A percentile compares a stretch with the other conserved stretches of the same genome.
These are phyloP conservation scores for Naganishia albida DNA, from an alignment of 1,284 basidiomycete genomes.

Conservation along the genomic window DNA sequence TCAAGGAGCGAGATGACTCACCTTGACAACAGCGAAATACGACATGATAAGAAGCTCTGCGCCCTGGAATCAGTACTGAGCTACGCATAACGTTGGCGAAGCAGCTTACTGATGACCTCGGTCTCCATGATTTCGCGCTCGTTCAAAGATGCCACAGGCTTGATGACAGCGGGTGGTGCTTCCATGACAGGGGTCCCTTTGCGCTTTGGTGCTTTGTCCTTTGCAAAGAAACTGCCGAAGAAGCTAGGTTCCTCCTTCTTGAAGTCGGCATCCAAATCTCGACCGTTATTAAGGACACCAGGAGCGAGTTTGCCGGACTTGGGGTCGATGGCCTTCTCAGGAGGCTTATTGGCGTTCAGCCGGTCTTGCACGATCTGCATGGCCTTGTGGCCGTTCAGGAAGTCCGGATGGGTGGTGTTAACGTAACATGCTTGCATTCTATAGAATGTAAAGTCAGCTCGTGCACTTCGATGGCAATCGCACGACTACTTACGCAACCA, in stretches of 20 bases:
- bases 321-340: slow-evolving; percentile 63
- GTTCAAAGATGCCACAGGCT: slow-evolving; percentile 81
- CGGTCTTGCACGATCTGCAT: slow-evolving; percentile 87
- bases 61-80: not conserved
- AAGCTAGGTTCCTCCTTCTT: slow-evolving; percentile 89
- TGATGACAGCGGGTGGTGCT: slow-evolving; percentile 83
- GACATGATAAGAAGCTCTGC: slow-evolving; percentile 87
- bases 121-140: slow-evolving; percentile 98
- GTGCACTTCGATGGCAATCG: slow-evolving; percentile 8
- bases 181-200: slow-evolving; percentile 82
- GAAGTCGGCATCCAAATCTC: slow-evolving; percentile 85
- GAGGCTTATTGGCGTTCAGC: slow-evolving; percentile 74
- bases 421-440: slow-evolving; percentile 97
- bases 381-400: slow-evolving; percentile 94
- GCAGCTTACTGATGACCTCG: slow-evolving; percentile 91
- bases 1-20: not conserved
- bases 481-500: slow-evolving; percentile 68
- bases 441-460: slow-evolving; percentile 13
- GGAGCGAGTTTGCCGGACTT: slow-evolving; percentile 67
- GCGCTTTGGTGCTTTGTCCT: slow-evolving; percentile 65
- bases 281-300: slow-evolving; percentile 80
- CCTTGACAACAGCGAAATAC: slow-evolving; percentile 93
- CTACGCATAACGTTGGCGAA: slow-evolving; percentile 36
- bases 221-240: slow-evolving; percentile 90
- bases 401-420: slow-evolving; percentile 99